Evolutionary conservation across 176 grass and related monocot genomes (phyloP), one percentile per base, ranked within the genome.

Genomic region (Hyparrhenia diplandra): DNA sequence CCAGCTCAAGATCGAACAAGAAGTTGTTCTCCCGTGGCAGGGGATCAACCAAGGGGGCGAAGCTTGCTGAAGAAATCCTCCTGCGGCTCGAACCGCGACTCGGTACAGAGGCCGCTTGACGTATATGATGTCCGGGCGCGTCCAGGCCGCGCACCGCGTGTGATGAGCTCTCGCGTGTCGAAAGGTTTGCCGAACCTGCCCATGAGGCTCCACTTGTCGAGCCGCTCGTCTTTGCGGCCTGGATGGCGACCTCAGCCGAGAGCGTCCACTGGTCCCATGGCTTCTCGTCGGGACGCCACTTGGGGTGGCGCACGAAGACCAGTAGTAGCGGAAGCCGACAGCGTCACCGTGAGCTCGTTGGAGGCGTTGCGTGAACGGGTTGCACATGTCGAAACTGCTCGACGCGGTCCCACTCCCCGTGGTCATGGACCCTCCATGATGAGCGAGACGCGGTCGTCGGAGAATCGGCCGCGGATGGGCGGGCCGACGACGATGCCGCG

Each of bases 231-330:
- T 40, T 42, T 78, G 43, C 49, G 25, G 96, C 75, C 70, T 98
- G 81, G 21, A 98, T 37, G 5, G 90, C 88, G 47, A 95, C 88
- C 92, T 93, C 96, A 5, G 92, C 88, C 10, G 85, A 94, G 24
- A 95, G 88, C 78, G 92, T 98, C 96, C 96, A 98, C 39, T 93
- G 92, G 65, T 93, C 47, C 92, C 92, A 95, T 1, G 96, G 96
- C 18, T 65, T 77, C 82, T 95, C 90, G 55, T 86, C 68, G 28
- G 95, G 86, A 41, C 88, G 92, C 95, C 95, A 98, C 74, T 64
- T 93, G 1, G 95, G 95, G 23, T 98, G 95, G 36, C 92, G 83
- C 63, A 93, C 95, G 67, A 98, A 98, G 37, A 98, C 82, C 95
- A 93, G 67, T 84, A 98, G 84, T 95, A 90, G 2, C 79, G 58